Conservation (phyloP, 306 rosid genomes). For the Trichosanthes cucumerina region DNA sequence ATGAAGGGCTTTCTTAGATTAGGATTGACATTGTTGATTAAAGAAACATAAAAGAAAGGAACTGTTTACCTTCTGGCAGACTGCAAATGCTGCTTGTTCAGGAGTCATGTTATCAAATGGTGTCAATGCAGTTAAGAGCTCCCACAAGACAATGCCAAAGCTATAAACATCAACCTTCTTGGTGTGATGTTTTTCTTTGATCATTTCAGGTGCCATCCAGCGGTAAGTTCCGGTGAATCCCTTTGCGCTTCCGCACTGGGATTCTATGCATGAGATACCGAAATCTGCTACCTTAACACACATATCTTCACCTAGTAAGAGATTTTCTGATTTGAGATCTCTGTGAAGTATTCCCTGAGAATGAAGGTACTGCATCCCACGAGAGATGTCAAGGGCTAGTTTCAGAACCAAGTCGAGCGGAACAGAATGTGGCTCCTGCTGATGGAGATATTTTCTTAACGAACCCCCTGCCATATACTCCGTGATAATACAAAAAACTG, state of each 20-base stretch:
- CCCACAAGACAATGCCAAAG: constrained; percentile 95
- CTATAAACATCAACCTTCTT: constrained; percentile 95
- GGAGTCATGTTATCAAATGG: constrained; percentile 95
- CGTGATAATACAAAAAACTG: constrained; percentile 86
- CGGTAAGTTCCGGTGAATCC: constrained; percentile 95
- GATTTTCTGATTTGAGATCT: constrained; percentile 94
- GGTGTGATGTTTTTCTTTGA: constrained; percentile 80
- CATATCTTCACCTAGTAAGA: constrained; percentile 79
- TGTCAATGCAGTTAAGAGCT: constrained; percentile 70
- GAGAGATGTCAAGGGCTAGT: constrained; percentile 63
- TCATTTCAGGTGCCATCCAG: constrained; percentile 99
- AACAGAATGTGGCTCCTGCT: constrained; percentile 62
- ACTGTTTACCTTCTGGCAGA: constrained; percentile 65
- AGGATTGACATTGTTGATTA: background rate
- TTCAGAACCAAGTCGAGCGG: constrained; percentile 63
- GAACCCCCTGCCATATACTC: constrained; percentile 91
- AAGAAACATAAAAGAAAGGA: background rate
- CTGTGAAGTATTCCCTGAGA: constrained; percentile 90
- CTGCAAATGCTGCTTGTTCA: constrained; percentile 99
- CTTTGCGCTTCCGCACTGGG: constrained; percentile 59
- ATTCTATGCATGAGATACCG: constrained; percentile 88
- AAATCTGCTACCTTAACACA: constrained; percentile 92
- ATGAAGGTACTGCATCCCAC: constrained; percentile 88
- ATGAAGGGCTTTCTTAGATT: background rate
- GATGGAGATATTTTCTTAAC: constrained; percentile 73